Base-by-base conservation (phyloP, 371 early-diverging fungal genomes). In the Apophysomyces ossiformis region DNA sequence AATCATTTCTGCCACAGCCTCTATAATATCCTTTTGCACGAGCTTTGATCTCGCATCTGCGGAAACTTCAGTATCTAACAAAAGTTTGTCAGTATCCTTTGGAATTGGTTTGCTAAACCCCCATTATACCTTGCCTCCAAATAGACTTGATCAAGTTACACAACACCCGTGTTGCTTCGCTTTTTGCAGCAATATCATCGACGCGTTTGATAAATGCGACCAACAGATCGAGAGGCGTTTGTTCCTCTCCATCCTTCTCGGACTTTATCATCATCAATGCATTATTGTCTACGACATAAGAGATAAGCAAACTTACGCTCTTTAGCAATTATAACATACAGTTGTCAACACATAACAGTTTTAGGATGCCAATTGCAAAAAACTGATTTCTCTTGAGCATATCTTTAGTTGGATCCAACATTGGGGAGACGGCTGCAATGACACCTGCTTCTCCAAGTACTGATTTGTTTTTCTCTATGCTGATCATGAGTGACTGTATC, bases 301-400 rank as follows among this genome's bases (percentile, higher is more conserved):
- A 54, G 8, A 12, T 41, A 0, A 21, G 16, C 32, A 35, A 26
- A 66, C 5, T 18, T 45, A 13, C 4, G 11, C 26, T 35, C 5
- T 21, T 32, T 37, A 8, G 50, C 36, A 45, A 5, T 56, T 35
- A 39, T n/a, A 5, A 66, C 76, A 59, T 74, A 84, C 86, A 77
- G 67, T 84, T 72, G 36, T 73, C 68, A 15, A 71, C 63, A 57
- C 85, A 79, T n/a, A 89, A 73, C 45, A 87, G 75, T 68, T 89
- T 89, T 38, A 89, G 63, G 11, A 88, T 84, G n/a, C 87, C 87
- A 64, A 87, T 78, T 8, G 82, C 76, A 5, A 84, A 76, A 50
- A 85, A 83, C 68, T 89, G 90, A 43, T 88, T 78, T 43, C 88
- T 82, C 57, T 83, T 85, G 63, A 78, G 83, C 86, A 81, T 83